phyloP scores from a whole-genome alignment of 2,329 filamentous ascomycete species.

The Trichophyton benhamiae region DNA sequence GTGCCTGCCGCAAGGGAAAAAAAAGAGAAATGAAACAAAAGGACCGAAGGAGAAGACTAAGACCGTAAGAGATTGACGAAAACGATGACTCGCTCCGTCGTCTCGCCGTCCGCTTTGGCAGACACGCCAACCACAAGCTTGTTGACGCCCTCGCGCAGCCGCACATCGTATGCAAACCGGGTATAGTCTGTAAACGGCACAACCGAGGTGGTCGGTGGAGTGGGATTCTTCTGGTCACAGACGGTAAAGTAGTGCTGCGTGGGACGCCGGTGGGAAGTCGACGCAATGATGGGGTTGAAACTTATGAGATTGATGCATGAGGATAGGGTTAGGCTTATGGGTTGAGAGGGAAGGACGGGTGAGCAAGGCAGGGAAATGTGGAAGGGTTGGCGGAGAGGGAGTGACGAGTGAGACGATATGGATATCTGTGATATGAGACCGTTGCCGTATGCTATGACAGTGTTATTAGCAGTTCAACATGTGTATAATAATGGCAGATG shows the following conservation, averaged over 20 bases:
- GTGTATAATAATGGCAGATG: neutral
- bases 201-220: constrained; percentile 49
- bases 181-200: constrained; percentile 38
- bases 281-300: constrained; percentile 53
- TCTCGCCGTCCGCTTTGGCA: constrained; percentile 47
- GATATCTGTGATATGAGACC: constrained; percentile 56
- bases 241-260: constrained; percentile 65
- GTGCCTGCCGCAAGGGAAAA: neutral
- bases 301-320: constrained; percentile 56
- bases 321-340: constrained; percentile 58
- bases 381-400: constrained; percentile 47
- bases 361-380: constrained; percentile 54
- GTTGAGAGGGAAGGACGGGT: constrained; percentile 55
- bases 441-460: constrained; percentile 37
- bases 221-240: constrained; percentile 44
- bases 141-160: constrained; percentile 60
- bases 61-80: constrained; percentile 56
- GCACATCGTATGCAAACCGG: constrained; percentile 63
- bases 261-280: constrained; percentile 53
- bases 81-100: constrained; percentile 59
- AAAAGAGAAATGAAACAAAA: neutral
- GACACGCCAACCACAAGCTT: constrained; percentile 63
- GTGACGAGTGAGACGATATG: constrained; percentile 54
- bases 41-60: constrained; percentile 17
- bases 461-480: neutral